These are phyloP conservation scores for Phyllosticta capitalensis DNA, from an alignment of 2,329 filamentous ascomycete species.

Conservation along the genomic window DNA sequence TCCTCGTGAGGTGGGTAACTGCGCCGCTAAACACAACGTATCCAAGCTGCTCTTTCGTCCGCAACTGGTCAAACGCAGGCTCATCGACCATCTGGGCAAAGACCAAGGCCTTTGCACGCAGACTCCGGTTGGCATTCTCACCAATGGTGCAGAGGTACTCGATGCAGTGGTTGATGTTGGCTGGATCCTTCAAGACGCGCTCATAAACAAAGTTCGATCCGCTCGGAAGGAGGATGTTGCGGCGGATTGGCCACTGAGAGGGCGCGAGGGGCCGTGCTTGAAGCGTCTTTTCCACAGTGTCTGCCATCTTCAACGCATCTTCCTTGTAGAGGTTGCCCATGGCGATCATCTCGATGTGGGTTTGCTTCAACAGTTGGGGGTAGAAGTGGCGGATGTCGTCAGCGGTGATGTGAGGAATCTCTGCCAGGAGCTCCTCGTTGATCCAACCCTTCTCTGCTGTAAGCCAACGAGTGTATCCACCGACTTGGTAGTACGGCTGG, in stretches of 20 bases:
- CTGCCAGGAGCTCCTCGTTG: conserved; percentile 68
- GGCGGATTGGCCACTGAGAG: conserved; percentile 68
- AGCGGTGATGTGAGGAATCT: conserved; percentile 63
- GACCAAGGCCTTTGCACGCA: conserved; percentile 69
- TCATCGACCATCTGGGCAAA: conserved; percentile 88
- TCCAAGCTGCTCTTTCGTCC: conserved; percentile 94
- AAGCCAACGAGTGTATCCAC: conserved; percentile 73
- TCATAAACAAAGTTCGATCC: conserved; percentile 79
- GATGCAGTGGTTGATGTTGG: conserved; percentile 60
- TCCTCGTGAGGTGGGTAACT: conserved; percentile 62
- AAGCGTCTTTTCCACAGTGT: conserved; percentile 69
- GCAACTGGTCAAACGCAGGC: conserved; percentile 85
- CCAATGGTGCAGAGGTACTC: conserved; percentile 39
- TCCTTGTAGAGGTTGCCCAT: conserved; percentile 94
- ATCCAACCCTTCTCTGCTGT: conserved; percentile 67
- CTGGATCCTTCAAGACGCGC: conserved; percentile 70
- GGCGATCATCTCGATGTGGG: conserved; percentile 78
- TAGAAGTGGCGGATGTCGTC: conserved; percentile 69
- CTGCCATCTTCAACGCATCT: conserved; percentile 76
- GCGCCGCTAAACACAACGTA: conserved; percentile 89
- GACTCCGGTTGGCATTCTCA: conserved; percentile 47
- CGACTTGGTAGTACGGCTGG: conserved; percentile 82
- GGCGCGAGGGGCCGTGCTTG: conserved; percentile 64
- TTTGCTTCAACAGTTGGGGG: conserved; percentile 68
- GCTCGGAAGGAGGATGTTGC: conserved; percentile 66